Evolutionary conservation across 2,329 filamentous ascomycete species (phyloP).

Genomic region (Colletotrichum sp.): DNA sequence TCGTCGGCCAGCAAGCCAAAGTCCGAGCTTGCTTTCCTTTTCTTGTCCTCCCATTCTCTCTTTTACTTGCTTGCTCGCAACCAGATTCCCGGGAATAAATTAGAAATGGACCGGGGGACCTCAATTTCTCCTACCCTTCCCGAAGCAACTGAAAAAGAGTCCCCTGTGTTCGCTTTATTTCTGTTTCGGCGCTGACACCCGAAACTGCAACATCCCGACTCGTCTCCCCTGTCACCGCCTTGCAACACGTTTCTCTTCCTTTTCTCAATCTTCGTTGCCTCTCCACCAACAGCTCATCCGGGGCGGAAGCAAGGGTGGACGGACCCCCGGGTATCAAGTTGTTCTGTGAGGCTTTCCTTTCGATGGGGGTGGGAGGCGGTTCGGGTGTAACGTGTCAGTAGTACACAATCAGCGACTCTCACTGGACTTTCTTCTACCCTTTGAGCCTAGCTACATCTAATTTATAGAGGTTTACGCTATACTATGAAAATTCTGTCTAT

Average conservation of each 20-base stretch:
- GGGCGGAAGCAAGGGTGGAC: neutral
- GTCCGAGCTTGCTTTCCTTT: neutral
- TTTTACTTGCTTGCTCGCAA: neutral
- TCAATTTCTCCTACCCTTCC: neutral
- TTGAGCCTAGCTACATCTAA: no score
- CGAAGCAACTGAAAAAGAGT: neutral
- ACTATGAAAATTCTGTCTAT: no score
- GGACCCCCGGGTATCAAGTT: neutral
- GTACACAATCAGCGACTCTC: neutral
- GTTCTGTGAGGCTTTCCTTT: neutral
- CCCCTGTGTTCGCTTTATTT: conserved; percentile 3
- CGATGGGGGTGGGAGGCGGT: neutral
- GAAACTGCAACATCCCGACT: conserved; percentile 6
- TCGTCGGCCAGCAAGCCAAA: neutral
- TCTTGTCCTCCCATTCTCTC: neutral
- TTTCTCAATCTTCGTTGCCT: neutral
- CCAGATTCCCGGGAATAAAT: conserved; percentile 9
- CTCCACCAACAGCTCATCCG: neutral
- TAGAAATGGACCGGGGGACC: neutral
- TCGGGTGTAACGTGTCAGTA: neutral
- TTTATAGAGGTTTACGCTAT: no score
- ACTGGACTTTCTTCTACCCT: no score
- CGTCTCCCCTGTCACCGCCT: conserved; percentile 4
- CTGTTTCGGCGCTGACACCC: neutral
- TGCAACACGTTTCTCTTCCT: neutral